Percentiles rank a stretch among this genome's conserved stretches.
These are phyloP conservation scores for Trichoderma semiorbis DNA, from an alignment of 2,329 filamentous ascomycete species.

Conservation along the genomic window DNA sequence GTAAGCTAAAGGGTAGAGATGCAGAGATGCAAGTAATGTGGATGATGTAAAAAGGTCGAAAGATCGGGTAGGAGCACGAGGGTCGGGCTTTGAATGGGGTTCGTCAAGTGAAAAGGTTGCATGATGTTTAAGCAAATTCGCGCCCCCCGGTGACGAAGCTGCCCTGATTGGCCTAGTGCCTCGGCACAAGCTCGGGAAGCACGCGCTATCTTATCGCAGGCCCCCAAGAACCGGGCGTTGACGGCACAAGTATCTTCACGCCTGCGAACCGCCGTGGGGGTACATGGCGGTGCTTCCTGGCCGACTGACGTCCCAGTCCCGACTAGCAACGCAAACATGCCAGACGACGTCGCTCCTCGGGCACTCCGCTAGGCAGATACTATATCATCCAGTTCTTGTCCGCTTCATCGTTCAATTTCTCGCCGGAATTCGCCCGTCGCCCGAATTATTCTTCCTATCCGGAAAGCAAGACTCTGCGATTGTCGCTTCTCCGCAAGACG, in stretches of 20 bases:
- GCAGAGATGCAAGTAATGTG: neutral
- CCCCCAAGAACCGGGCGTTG: neutral
- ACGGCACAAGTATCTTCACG: neutral
- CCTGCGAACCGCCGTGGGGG: neutral
- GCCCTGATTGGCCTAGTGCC: constrained; percentile 29
- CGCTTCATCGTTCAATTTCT: neutral
- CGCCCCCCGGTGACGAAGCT: constrained; percentile 19
- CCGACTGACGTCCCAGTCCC: constrained; percentile 9
- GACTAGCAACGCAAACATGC: constrained; percentile 5
- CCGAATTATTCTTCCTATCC: neutral
- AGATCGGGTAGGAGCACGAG: constrained; percentile 23
- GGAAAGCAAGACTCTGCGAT: neutral
- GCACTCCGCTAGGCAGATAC: constrained; percentile 19
- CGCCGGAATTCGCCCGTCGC: neutral
- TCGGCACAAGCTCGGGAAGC: constrained; percentile 27
- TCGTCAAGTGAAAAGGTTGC: constrained; percentile 27
- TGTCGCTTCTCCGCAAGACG: neutral
- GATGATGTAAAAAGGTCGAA: constrained; percentile 19
- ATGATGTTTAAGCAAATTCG: constrained; percentile 21
- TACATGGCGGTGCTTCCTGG: neutral
- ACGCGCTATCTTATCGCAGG: constrained; percentile 19
- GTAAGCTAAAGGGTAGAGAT: neutral
- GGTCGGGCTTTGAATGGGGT: constrained; percentile 19
- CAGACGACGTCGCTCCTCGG: constrained; percentile 3
- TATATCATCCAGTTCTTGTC: neutral